Evolutionary conservation across 108 stramenopile species (phyloP).

Genomic region (Chaetoceros muelleri): DNA sequence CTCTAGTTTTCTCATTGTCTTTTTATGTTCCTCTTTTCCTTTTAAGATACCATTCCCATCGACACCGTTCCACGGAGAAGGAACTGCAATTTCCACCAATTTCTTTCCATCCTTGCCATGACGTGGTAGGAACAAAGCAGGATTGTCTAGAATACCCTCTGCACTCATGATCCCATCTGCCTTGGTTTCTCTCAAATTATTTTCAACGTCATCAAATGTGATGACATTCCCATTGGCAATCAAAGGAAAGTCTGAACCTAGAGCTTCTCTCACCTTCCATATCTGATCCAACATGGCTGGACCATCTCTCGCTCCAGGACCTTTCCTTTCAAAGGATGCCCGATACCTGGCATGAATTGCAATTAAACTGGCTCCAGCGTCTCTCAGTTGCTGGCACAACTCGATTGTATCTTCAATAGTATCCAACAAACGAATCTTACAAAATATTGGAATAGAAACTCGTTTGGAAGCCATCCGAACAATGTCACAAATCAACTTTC

Average conservation of each 20-base stretch:
- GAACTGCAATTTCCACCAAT: conserved; percentile 1
- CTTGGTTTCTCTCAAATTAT: conserved; percentile 48
- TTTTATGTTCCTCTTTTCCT: neutral
- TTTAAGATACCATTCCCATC: neutral
- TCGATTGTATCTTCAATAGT: conserved; percentile 70
- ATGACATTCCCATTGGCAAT: conserved; percentile 87
- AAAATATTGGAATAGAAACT: conserved; percentile 71
- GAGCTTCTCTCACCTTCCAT: conserved; percentile 10
- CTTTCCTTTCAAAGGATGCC: conserved; percentile 70
- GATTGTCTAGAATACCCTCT: conserved; percentile 87
- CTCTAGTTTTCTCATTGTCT: conserved; percentile 27
- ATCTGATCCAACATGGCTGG: conserved; percentile 86
- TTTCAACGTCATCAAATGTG: conserved; percentile 65
- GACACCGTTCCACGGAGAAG: too few species aligned
- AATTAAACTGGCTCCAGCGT: conserved; percentile 81
- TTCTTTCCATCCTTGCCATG: conserved; percentile 20
- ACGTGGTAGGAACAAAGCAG: conserved; percentile 67
- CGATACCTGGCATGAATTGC: conserved; percentile 87
- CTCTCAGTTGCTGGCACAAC: conserved; percentile 55
- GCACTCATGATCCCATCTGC: conserved; percentile 91
- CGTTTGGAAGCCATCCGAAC: conserved; percentile 43
- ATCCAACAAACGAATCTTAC: conserved; percentile 83
- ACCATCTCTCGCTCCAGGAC: conserved; percentile 84
- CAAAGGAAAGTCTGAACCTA: conserved; percentile 25
- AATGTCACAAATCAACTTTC: conserved; percentile 57